A percentile compares a stretch with the other conserved stretches of the same genome.
Evolutionary conservation across 352 stramenopile species (phyloP).

Genomic region (Pythium folliculosum): DNA sequence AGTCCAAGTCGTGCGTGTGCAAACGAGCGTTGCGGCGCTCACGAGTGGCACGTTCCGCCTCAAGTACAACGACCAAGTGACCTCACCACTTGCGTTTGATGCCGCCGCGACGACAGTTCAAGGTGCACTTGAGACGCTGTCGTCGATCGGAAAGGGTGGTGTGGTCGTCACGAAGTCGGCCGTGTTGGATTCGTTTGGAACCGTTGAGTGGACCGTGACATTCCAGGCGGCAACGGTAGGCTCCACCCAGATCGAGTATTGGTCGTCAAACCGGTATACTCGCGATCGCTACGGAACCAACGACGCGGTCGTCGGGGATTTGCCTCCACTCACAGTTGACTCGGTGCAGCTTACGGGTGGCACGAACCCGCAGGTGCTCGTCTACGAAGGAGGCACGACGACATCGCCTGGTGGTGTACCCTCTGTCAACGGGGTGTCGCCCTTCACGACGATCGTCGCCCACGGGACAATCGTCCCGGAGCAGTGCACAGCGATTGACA

Average conservation of each 20-base stretch:
- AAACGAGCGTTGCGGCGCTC: constrained; percentile 35
- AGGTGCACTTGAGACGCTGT: constrained; percentile 61
- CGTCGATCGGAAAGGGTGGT: constrained; percentile 43
- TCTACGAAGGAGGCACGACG: constrained; percentile 39
- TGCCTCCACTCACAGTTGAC: constrained; percentile 35
- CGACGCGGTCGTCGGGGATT: constrained; percentile 51
- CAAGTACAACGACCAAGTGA: constrained; percentile 64
- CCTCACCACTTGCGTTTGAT: constrained; percentile 67
- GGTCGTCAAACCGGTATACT: constrained; percentile 63
- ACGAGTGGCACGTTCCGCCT: constrained; percentile 54
- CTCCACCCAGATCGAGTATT: constrained; percentile 59
- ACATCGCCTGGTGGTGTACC: constrained; percentile 33
- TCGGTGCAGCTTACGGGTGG: constrained; percentile 41
- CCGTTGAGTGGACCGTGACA: constrained; percentile 58
- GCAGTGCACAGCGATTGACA: constrained; percentile 69
- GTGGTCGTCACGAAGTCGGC: constrained; percentile 44
- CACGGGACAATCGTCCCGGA: constrained; percentile 61
- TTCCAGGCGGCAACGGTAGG: constrained; percentile 53
- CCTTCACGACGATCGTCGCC: constrained; percentile 56
- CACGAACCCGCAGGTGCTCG: constrained; percentile 29
- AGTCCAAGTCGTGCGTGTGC: constrained; percentile 61
- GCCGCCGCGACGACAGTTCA: constrained; percentile 47
- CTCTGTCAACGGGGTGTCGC: constrained; percentile 47
- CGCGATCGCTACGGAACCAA: constrained; percentile 46
- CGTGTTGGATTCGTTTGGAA: constrained; percentile 29